Conservation (phyloP, 2,329 filamentous ascomycete species). For the Exophiala dermatitidis region DNA sequence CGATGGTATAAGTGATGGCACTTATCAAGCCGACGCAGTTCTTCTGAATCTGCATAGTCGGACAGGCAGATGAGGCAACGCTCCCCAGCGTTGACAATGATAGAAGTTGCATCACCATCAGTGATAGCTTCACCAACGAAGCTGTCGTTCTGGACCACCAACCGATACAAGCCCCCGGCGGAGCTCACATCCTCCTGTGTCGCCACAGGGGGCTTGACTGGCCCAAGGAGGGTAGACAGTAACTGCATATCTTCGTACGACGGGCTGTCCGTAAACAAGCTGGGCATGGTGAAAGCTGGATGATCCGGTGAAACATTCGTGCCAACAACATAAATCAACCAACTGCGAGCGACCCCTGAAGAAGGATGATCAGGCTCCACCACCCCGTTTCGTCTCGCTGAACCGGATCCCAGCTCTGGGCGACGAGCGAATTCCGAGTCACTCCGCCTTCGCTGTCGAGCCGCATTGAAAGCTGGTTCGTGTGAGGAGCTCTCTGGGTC, state of each 20-base stretch:
- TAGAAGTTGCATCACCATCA: constrained; percentile 31
- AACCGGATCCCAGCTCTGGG: constrained; percentile 53
- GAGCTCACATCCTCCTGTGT: constrained; percentile 56
- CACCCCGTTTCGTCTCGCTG: constrained; percentile 56
- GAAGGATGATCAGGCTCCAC: constrained; percentile 51
- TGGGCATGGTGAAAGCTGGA: constrained; percentile 61
- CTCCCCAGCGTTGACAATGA: constrained; percentile 39
- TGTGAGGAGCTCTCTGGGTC: constrained; percentile 19
- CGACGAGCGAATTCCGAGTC: constrained; percentile 53
- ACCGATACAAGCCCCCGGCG: constrained; percentile 54
- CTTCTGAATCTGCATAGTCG: constrained; percentile 57
- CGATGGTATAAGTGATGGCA: constrained; percentile 62
- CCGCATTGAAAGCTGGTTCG: constrained; percentile 39
- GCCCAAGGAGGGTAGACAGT: constrained; percentile 58
- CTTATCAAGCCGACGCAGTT: constrained; percentile 53
- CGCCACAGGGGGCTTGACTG: constrained; percentile 62
- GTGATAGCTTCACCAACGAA: constrained; percentile 45
- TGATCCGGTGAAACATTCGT: constrained; percentile 64
- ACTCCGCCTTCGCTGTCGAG: constrained; percentile 50
- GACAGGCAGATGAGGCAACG: constrained; percentile 61
- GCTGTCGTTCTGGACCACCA: constrained; percentile 39
- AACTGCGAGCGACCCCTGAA: constrained; percentile 52
- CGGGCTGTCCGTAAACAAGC: constrained; percentile 61
- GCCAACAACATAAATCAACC: constrained; percentile 65
- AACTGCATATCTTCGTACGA: constrained; percentile 68